Base-by-base conservation (phyloP, 2,329 filamentous ascomycete species). In the Colletotrichum sp. region DNA sequence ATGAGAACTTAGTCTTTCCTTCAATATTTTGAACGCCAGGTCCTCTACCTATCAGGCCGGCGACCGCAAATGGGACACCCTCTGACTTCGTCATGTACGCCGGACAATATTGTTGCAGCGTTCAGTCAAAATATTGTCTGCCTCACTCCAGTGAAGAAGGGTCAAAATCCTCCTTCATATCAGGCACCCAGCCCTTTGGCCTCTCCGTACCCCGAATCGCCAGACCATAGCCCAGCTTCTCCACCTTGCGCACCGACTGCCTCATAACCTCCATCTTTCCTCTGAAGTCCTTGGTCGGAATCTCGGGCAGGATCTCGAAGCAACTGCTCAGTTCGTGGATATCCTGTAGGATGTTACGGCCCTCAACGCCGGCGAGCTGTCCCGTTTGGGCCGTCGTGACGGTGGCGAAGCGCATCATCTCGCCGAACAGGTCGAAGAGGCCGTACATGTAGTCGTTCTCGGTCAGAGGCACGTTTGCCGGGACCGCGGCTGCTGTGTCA, bases 361-460 rank as follows among this genome's bases (percentile, higher is more conserved):
- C 52, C 79, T 64, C 67, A 71, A 76, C 72, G 34, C 86, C 86
- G 6, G 87, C 88, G 77, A 89, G 84, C 79, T 84, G 86, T 16
- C 94, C 94, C 9, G 88, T 93, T 7, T 96, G 94, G 1, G 96
- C 96, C 83, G 98, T 94, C 30, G 93, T 92, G 8, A 96, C 96
- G 67, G 98, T 97, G 0, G 95, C 96, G 85, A 98, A 99, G 34
- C 96, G 92, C 97, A 99, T 99, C 88, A 99, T 89, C 87, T 99
- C 97, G 52, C 97, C 97, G 2, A 96, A 96, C 79, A 99, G 91
- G 84, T 99, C 97, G 81, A 98, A 98, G 4, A 99, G 86, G 10
- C 96, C 97, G 78, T 97, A 93, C 74, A 98, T 86, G 83, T 98
- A 99, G 84, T 99, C 97, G 71, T 96, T 92, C 30, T 93, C 89